A percentile compares a stretch with the other conserved stretches of the same genome.
Evolutionary conservation across 2,329 filamentous ascomycete genomes (phyloP).

Genomic region (Penicillium occitanis): DNA sequence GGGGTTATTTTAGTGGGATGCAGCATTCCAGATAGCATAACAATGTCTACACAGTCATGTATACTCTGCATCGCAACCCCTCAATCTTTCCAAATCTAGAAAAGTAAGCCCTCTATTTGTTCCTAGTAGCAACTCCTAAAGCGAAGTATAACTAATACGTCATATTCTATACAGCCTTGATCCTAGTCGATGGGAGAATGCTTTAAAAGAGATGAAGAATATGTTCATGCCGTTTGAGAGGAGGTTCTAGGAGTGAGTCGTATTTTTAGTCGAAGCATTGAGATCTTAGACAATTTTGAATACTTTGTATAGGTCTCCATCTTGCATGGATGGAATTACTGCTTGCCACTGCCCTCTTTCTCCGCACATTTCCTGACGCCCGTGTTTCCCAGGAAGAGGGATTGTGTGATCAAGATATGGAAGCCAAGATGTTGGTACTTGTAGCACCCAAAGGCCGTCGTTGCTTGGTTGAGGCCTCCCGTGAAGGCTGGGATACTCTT

Average conservation of each 20-base stretch:
- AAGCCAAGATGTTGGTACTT: slow-evolving; percentile 45
- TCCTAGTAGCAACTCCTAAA: background rate
- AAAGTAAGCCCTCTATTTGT: slow-evolving; percentile 20
- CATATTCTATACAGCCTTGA: slow-evolving; percentile 44
- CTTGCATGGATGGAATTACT: slow-evolving; percentile 61
- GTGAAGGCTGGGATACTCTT: background rate
- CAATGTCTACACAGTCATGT: slow-evolving; percentile 52
- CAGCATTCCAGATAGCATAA: slow-evolving; percentile 52
- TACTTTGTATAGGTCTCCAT: slow-evolving; percentile 64
- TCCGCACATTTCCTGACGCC: slow-evolving; percentile 31
- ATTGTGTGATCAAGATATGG: slow-evolving; percentile 39
- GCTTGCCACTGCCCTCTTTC: slow-evolving; percentile 52
- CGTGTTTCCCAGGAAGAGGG: slow-evolving; percentile 2
- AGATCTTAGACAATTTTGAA: background rate
- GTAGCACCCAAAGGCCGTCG: slow-evolving; percentile 41
- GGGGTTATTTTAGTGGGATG: slow-evolving; percentile 43
- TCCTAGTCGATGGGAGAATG: slow-evolving; percentile 50
- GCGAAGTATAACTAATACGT: background rate
- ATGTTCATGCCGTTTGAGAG: slow-evolving; percentile 67
- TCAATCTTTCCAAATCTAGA: slow-evolving; percentile 50
- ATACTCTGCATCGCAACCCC: slow-evolving; percentile 55
- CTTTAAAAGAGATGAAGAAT: slow-evolving; percentile 41
- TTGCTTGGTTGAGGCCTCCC: slow-evolving; percentile 33
- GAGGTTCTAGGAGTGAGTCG: slow-evolving; percentile 54
- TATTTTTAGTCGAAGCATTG: background rate